Percentiles rank a stretch among this genome's conserved stretches.
Conservation (phyloP, 495 filamentous ascomycete species). For the Aspergillus steynii region DNA sequence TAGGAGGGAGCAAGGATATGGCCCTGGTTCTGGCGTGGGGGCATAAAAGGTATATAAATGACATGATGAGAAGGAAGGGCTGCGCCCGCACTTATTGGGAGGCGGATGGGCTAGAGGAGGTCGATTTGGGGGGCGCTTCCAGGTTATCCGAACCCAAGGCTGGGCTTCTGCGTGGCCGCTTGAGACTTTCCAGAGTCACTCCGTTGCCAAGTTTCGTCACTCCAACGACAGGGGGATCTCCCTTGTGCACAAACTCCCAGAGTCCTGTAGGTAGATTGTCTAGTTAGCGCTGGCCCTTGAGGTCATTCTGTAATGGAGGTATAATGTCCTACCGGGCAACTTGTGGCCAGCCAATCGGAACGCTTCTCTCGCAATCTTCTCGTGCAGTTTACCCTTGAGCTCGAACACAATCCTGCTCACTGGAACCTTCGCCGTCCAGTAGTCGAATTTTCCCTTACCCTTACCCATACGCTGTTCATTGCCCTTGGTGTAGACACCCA, state of each 20-base stretch:
- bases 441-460: constrained; percentile 95
- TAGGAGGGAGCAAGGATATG: constrained; percentile 62
- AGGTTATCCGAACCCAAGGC: constrained; percentile 45
- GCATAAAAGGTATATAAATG: constrained; percentile 37
- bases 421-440: constrained; percentile 86
- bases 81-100: constrained; percentile 36
- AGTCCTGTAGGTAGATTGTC: constrained; percentile 57
- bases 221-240: constrained; percentile 88
- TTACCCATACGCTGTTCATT: constrained; percentile 99
- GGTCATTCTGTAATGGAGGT: not conserved
- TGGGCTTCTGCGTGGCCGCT: constrained; percentile 69
- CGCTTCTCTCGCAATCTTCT: constrained; percentile 91
- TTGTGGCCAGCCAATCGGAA: constrained; percentile 94
- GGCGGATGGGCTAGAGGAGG: constrained; percentile 39
- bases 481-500: constrained; percentile 91
- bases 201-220: constrained; percentile 85
- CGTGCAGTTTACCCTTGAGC: constrained; percentile 86
- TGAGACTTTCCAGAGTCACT: constrained; percentile 77
- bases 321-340: constrained; percentile 70
- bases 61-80: constrained; percentile 17
- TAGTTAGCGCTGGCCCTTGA: constrained; percentile 21
- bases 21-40: constrained; percentile 56
- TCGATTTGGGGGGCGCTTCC: constrained; percentile 34
- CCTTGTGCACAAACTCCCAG: constrained; percentile 92
- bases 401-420: constrained; percentile 91